These are phyloP conservation scores for Exophiala sp. DNA, from an alignment of 2,329 filamentous ascomycete genomes.

Conservation along the genomic window DNA sequence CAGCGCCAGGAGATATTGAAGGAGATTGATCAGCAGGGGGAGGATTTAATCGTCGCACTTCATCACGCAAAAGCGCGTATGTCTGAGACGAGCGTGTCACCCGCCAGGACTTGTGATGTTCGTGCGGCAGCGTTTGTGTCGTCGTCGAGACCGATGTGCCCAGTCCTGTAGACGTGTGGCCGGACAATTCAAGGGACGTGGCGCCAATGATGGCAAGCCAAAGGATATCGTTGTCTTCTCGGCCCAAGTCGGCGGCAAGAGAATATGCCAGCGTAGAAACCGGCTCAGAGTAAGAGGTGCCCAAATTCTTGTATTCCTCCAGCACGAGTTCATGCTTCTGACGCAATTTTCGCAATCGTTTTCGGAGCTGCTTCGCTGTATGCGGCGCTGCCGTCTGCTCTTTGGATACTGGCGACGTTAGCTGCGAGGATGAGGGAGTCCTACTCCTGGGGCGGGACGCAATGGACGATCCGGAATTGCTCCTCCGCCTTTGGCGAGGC, in stretches of 20 bases:
- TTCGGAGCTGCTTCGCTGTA: conserved; percentile 66
- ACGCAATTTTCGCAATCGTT: conserved; percentile 67
- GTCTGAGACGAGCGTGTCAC: conserved; percentile 65
- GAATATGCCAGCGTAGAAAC: conserved; percentile 93
- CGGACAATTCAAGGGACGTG: conserved; percentile 87
- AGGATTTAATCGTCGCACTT: conserved; percentile 88
- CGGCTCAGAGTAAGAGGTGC: conserved; percentile 88
- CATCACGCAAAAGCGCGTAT: conserved; percentile 79
- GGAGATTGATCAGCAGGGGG: conserved; percentile 48
- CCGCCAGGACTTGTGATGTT: conserved; percentile 29
- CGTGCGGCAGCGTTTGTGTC: conserved; percentile 45
- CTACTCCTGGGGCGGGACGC: conserved; percentile 39
- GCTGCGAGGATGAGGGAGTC: conserved; percentile 42
- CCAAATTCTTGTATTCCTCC: conserved; percentile 75
- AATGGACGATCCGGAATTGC: conserved; percentile 60
- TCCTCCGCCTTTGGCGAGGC: conserved; percentile 73
- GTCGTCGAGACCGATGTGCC: conserved; percentile 46
- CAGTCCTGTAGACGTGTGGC: conserved; percentile 73
- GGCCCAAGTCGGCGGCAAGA: conserved; percentile 85
- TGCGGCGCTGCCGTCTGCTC: conserved; percentile 35
- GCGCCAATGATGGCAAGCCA: conserved; percentile 95
- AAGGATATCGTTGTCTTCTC: conserved; percentile 91
- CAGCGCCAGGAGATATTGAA: conserved; percentile 14
- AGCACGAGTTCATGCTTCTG: conserved; percentile 70
- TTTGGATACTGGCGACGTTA: conserved; percentile 43